Percentiles rank a stretch among this genome's conserved stretches.
Conservation (phyloP, 1,284 basidiomycete species). For the Puccinia coronata region DNA sequence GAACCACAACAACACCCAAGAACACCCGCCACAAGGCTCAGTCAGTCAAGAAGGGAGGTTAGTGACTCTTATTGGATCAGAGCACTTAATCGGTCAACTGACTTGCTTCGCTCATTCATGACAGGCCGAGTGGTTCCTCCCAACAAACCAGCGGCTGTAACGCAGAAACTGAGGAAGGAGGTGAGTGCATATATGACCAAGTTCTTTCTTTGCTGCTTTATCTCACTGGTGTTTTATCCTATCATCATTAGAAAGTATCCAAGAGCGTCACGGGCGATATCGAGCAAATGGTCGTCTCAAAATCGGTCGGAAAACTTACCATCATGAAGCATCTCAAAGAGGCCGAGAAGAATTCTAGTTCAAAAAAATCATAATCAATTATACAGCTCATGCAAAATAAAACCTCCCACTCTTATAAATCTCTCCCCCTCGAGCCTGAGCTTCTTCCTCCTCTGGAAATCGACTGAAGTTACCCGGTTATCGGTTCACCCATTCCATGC, state of each 20-base stretch:
- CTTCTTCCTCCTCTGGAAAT: too few relatives aligned
- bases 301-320: conserved; percentile 48
- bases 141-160: conserved; percentile 40
- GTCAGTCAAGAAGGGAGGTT: conserved; percentile 42
- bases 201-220: neutral
- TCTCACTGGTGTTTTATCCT: neutral
- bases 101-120: neutral
- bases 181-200: conserved; percentile 3
- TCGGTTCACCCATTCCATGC: too few relatives aligned
- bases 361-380: neutral
- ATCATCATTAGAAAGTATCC: conserved; percentile 49
- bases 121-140: conserved; percentile 37
- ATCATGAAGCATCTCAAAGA: conserved; percentile 50
- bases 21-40: conserved; percentile 30
- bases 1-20: conserved; percentile 11
- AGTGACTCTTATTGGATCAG: neutral
- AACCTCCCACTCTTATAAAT: too few relatives aligned
- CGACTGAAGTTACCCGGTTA: too few relatives aligned
- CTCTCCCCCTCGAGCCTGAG: too few relatives aligned
- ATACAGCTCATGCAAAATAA: neutral
- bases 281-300: conserved; percentile 40
- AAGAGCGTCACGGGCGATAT: conserved; percentile 40
- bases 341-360: conserved; percentile 14
- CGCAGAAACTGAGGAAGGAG: conserved; percentile 46
- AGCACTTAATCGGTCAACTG: neutral